Conservation (phyloP, 2,329 filamentous ascomycete genomes). For the Graphiopsis chlorocephala region DNA sequence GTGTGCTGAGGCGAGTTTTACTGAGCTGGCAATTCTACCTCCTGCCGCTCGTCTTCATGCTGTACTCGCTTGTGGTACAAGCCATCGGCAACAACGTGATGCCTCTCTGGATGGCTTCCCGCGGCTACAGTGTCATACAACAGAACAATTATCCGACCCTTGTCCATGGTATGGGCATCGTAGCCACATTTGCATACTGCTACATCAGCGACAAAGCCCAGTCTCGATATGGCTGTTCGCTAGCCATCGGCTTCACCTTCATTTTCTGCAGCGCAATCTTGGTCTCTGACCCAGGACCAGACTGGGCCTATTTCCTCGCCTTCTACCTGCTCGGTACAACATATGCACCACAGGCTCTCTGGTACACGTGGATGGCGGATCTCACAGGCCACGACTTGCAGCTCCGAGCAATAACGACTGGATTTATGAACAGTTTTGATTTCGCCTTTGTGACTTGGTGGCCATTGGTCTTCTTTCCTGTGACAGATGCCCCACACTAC, state of each 20-base stretch:
- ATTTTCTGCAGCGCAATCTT: conserved; percentile 42
- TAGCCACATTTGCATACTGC: conserved; percentile 43
- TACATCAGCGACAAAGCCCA: conserved; percentile 42
- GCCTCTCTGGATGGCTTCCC: conserved; percentile 45
- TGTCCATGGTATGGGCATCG: conserved; percentile 42
- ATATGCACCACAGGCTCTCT: conserved; percentile 47
- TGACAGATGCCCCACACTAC: neutral
- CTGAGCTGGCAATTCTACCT: conserved; percentile 49
- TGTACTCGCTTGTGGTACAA: conserved; percentile 47
- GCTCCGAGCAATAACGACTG: conserved; percentile 44
- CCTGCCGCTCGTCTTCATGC: conserved; percentile 47
- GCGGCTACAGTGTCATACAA: conserved; percentile 44
- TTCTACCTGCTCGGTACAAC: conserved; percentile 47
- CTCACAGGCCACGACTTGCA: conserved; percentile 41
- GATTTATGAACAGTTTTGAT: neutral
- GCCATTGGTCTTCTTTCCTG: neutral
- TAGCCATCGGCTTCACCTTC: conserved; percentile 44
- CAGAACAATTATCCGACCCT: conserved; percentile 48
- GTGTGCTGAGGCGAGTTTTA: conserved; percentile 35
- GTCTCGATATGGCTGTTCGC: conserved; percentile 45
- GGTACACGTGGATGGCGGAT: conserved; percentile 50
- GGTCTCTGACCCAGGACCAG: conserved; percentile 33
- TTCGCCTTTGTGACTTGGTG: neutral
- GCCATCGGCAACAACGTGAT: conserved; percentile 46
- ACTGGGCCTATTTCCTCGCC: conserved; percentile 43